phyloP scores from a whole-genome alignment of 2,329 filamentous ascomycete species.

The Cryoendolithus antarcticus region DNA sequence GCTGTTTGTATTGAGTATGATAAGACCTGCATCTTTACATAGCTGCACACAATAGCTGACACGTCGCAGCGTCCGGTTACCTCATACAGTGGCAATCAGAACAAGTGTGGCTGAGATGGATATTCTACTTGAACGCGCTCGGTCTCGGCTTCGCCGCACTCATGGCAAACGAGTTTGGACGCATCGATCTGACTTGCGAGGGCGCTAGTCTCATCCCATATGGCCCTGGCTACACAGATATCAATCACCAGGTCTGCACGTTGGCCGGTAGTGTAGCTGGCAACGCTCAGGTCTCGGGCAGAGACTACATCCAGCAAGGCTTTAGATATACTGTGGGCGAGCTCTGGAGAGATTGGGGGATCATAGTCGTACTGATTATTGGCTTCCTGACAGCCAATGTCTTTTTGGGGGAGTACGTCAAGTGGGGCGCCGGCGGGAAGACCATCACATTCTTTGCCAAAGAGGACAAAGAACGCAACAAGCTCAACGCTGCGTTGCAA shows the following conservation, averaged over 20 bases:
- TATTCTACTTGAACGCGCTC: slow-evolving; percentile 64
- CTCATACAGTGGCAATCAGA: slow-evolving; percentile 66
- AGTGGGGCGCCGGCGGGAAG: slow-evolving; percentile 69
- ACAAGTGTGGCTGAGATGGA: slow-evolving; percentile 68
- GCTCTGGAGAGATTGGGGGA: slow-evolving; percentile 75
- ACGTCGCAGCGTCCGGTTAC: slow-evolving; percentile 45
- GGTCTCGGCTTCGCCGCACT: slow-evolving; percentile 64
- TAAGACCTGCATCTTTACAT: too few species aligned
- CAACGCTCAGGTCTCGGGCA: slow-evolving; percentile 50
- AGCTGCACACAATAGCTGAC: too few species aligned
- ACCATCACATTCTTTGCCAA: slow-evolving; percentile 65
- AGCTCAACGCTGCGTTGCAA: slow-evolving; percentile 50
- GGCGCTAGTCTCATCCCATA: slow-evolving; percentile 56
- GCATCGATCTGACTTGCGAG: slow-evolving; percentile 56
- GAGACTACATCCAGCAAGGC: slow-evolving; percentile 53
- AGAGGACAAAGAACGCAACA: slow-evolving; percentile 54
- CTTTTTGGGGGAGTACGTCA: slow-evolving; percentile 64
- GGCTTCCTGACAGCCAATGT: slow-evolving; percentile 67
- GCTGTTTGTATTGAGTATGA: slow-evolving; percentile 60
- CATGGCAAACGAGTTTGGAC: slow-evolving; percentile 78
- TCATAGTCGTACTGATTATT: slow-evolving; percentile 62
- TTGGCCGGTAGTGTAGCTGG: slow-evolving; percentile 59
- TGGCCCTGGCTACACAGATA: slow-evolving; percentile 57
- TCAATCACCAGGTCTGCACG: slow-evolving; percentile 70
- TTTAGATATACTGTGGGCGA: slow-evolving; percentile 57